These are phyloP conservation scores for Filobasidium wieringae DNA, from an alignment of 768 basidiomycete genomes.

Conservation along the genomic window DNA sequence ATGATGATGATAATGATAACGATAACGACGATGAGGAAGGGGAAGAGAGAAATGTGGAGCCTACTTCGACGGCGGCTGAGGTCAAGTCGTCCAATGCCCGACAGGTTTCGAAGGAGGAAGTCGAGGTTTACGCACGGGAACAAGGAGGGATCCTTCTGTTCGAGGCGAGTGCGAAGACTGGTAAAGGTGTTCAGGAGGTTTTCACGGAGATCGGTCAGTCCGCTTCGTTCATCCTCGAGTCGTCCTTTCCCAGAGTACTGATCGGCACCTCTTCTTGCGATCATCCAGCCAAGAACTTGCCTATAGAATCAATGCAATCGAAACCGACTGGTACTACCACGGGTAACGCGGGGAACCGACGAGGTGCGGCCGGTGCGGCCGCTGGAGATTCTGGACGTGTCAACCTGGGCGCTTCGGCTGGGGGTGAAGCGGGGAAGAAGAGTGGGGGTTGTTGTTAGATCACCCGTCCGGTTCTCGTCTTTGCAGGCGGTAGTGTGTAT, in stretches of 20 bases:
- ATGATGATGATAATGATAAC: not conserved
- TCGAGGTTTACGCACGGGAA: constrained; percentile 89
- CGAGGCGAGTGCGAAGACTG: constrained; percentile 95
- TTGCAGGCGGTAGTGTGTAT: no score
- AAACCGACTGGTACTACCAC: constrained; percentile 54
- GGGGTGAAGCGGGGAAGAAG: constrained; percentile 30
- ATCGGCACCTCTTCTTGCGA: not conserved
- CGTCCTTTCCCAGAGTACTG: not conserved
- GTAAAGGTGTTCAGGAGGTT: constrained; percentile 86
- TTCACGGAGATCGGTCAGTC: constrained; percentile 91
- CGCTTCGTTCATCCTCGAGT: not conserved
- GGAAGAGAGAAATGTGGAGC: not conserved
- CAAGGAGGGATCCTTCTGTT: constrained; percentile 80
- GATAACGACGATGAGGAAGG: constrained; percentile 35
- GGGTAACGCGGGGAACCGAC: constrained; percentile 43
- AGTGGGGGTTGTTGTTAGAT: constrained; percentile 32
- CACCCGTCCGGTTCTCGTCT: no score
- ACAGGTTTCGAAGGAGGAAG: constrained; percentile 88
- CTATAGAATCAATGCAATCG: constrained; percentile 86
- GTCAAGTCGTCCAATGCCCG: constrained; percentile 45
- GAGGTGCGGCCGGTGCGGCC: constrained; percentile 9
- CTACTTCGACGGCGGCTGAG: constrained; percentile 29
- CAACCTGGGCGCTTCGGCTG: constrained; percentile 34
- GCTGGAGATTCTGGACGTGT: not conserved
- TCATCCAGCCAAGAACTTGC: constrained; percentile 61